Conservation (phyloP, 495 filamentous ascomycete species). For the Penicillium malachiteum region DNA sequence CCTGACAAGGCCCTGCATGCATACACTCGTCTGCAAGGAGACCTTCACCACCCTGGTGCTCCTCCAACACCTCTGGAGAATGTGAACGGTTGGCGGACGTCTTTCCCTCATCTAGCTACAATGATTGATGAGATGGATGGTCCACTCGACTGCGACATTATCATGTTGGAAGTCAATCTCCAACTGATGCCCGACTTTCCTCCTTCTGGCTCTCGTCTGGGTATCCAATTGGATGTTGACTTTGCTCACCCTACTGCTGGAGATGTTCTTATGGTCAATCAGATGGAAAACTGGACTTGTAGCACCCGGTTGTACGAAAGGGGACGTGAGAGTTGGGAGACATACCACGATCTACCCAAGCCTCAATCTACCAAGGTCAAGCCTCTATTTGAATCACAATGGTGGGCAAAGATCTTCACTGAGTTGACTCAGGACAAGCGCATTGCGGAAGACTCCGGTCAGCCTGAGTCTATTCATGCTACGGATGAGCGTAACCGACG, state of each 20-base stretch:
- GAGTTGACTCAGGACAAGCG: conserved; percentile 40
- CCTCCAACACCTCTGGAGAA: conserved; percentile 44
- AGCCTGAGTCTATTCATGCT: conserved; percentile 32
- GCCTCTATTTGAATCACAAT: conserved; percentile 47
- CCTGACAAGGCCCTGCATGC: conserved; percentile 46
- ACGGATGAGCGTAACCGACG: conserved; percentile 39
- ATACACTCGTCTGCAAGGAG: conserved; percentile 51
- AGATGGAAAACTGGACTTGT: conserved; percentile 50
- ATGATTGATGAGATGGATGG: conserved; percentile 37
- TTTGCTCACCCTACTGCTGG: conserved; percentile 37
- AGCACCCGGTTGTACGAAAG: conserved; percentile 46
- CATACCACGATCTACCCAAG: conserved; percentile 35
- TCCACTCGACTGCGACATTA: conserved; percentile 45
- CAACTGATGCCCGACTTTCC: conserved; percentile 48
- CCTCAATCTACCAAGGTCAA: conserved; percentile 44
- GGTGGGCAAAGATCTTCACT: conserved; percentile 51
- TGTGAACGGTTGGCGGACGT: conserved; percentile 42
- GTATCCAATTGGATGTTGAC: conserved; percentile 47
- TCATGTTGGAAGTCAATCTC: conserved; percentile 49
- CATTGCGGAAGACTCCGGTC: conserved; percentile 35
- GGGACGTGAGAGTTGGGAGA: conserved; percentile 34
- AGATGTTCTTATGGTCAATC: conserved; percentile 36
- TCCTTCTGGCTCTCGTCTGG: conserved; percentile 38
- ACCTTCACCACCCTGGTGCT: conserved; percentile 34
- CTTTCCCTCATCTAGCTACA: conserved; percentile 44